Percentiles rank a stretch among this genome's conserved stretches.
Conservation (phyloP, 768 basidiomycete species). For the Serendipita sp. region DNA sequence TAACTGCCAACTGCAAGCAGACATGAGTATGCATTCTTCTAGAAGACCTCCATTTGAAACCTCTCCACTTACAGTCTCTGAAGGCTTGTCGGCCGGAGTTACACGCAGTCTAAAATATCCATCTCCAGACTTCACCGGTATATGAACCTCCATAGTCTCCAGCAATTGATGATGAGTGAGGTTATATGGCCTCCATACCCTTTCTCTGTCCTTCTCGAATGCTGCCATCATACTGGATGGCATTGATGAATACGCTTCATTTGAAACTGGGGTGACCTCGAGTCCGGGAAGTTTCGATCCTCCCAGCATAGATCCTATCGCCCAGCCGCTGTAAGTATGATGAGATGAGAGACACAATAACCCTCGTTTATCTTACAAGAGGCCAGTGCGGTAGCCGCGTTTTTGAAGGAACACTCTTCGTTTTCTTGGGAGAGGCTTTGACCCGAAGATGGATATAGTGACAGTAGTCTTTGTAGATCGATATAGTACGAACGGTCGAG, state of each 20-base stretch:
- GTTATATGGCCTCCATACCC: neutral
- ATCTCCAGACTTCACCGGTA: conserved; percentile 12
- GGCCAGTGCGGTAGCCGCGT: conserved; percentile 11
- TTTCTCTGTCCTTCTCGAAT: conserved; percentile 6
- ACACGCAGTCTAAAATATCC: conserved; percentile 12
- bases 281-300: conserved; percentile 12
- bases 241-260: neutral
- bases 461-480: conserved; percentile 9
- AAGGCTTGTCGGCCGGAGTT: conserved; percentile 6
- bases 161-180: neutral
- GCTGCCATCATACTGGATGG: conserved; percentile 2
- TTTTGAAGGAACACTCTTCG: conserved; percentile 12
- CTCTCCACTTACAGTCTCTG: neutral
- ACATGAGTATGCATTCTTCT: neutral
- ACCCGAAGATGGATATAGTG: conserved; percentile 10
- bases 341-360: neutral
- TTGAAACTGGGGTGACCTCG: conserved; percentile 10
- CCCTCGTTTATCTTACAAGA: conserved; percentile 7
- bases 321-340: conserved; percentile 9
- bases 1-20: conserved; percentile 6
- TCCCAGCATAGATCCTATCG: conserved; percentile 8
- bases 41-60: too few relatives aligned
- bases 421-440: conserved; percentile 8
- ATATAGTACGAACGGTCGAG: conserved; percentile 11
- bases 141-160: conserved; percentile 11